Evolutionary conservation across 148 eudicot species (phyloP).

Genomic region (Talinum fruticosum): DNA sequence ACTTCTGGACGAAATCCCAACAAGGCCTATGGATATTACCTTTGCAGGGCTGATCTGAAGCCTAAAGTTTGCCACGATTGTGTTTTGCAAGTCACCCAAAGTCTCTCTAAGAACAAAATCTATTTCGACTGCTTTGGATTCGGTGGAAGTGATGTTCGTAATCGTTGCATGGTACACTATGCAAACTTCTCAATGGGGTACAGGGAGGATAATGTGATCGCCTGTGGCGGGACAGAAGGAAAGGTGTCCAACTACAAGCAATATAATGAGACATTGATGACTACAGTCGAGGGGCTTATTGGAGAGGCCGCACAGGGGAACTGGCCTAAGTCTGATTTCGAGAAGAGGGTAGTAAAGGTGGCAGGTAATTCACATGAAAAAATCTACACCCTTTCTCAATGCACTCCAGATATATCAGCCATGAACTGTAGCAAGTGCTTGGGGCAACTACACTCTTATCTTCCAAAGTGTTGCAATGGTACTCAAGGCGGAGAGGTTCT

Average conservation of each 20-base stretch:
- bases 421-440: conserved; percentile 31
- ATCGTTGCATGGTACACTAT: conserved; percentile 21
- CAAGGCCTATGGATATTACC: conserved; percentile 22
- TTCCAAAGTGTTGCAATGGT: background rate
- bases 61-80: conserved; percentile 12
- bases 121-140: background rate
- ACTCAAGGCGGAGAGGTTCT: background rate
- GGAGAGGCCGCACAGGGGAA: conserved; percentile 7
- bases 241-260: too few species aligned
- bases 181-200: conserved; percentile 10
- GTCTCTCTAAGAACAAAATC: background rate
- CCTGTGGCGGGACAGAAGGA: background rate
- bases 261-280: too few species aligned
- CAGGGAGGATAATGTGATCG: background rate
- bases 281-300: too few species aligned
- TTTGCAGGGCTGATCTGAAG: conserved; percentile 17
- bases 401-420: conserved; percentile 23
- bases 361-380: conserved; percentile 1
- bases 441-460: background rate
- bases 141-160: background rate
- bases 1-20: background rate
- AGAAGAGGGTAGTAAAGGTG: conserved; percentile 14
- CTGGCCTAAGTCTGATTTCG: conserved; percentile 21
- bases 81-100: background rate
- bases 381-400: conserved; percentile 17